Evolutionary conservation across 257 asterid genomes (phyloP), one percentile per base, ranked within the genome.

Genomic region (Fraxinus pennsylvanica): DNA sequence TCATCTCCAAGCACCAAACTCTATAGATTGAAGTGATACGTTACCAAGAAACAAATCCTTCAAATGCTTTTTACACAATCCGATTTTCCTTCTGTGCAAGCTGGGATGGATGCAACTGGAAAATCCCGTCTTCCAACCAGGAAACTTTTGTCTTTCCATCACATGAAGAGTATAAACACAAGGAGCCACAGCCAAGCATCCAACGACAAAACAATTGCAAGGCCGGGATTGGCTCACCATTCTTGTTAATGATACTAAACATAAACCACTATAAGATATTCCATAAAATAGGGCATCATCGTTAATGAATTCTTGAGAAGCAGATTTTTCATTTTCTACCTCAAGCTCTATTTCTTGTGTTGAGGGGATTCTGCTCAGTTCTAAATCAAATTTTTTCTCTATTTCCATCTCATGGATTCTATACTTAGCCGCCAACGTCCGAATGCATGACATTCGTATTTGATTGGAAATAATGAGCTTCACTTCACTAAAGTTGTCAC

Each of bases 61-160:
- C 32, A 92, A 43, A 84, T 94, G 97, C 82, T 81, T 86, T 81
- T 87, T 88, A 82, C 98, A 95, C 84, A 93, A 82, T 14, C 98
- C 97, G 45, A 95, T 52, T 75, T 86, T 87, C 85, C 97, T 88
- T 88, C 89, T 84, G 71, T 87, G 88, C 67, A 93, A 88, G 80
- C 97, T 85, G 52, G 98, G 97, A 85, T 95, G 99, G 59, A 91
- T 87, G 45, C 81, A 82, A 76, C 92, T 85, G 14, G 94, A 76
- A 83, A 95, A 95, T 14, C 99, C 99, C 17, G 97, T 95, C 81
- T 89, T 95, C 99, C 98, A 95, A 33, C 88, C 93, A 3, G 99
- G 99, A 77, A 89, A 95, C 82, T 83, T 91, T 70, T 93, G 97
- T 45, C 94, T 88, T 85, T 95, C 99, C 98, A 91, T 95, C 57